Percentiles rank a stretch among this genome's conserved stretches.
Conservation (phyloP, 2,329 filamentous ascomycete species). For the Fusarium avenaceum region DNA sequence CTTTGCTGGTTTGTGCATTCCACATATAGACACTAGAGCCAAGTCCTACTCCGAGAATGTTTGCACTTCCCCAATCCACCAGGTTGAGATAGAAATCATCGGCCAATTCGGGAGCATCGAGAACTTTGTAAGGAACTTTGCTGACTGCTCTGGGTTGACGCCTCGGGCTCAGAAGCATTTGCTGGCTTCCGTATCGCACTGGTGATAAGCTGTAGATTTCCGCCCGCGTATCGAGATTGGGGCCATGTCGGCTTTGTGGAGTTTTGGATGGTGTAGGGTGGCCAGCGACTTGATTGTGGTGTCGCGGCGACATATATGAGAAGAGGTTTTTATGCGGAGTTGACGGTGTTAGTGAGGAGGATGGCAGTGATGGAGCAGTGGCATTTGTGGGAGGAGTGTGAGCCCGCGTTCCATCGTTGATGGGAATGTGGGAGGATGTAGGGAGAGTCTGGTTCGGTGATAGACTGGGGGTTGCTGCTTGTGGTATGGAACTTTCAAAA, state of each 20-base stretch:
- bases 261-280: constrained; percentile 91
- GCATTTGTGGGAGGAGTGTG: constrained; percentile 82
- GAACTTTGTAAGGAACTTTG: constrained; percentile 97
- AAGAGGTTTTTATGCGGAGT: constrained; percentile 99
- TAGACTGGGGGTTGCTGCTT: constrained; percentile 75
- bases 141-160: constrained; percentile 91
- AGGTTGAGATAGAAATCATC: constrained; percentile 99
- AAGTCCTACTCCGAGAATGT: constrained; percentile 91
- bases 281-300: constrained; percentile 78
- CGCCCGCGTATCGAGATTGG: constrained; percentile 88
- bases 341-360: constrained; percentile 85
- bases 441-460: constrained; percentile 70
- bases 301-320: constrained; percentile 83
- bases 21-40: constrained; percentile 98
- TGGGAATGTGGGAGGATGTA: constrained; percentile 65
- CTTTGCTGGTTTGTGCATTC: constrained; percentile 91
- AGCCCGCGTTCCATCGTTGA: constrained; percentile 77
- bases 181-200: constrained; percentile 91
- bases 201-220: constrained; percentile 97
- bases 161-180: constrained; percentile 90
- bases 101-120: constrained; percentile 94
- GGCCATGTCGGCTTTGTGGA: constrained; percentile 86
- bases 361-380: constrained; percentile 73
- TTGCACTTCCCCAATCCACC: constrained; percentile 97
- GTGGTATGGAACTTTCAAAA: constrained; percentile 91